These are phyloP conservation scores for Fusarium pseudograminearum DNA, from an alignment of 2,329 filamentous ascomycete genomes.

Conservation along the genomic window DNA sequence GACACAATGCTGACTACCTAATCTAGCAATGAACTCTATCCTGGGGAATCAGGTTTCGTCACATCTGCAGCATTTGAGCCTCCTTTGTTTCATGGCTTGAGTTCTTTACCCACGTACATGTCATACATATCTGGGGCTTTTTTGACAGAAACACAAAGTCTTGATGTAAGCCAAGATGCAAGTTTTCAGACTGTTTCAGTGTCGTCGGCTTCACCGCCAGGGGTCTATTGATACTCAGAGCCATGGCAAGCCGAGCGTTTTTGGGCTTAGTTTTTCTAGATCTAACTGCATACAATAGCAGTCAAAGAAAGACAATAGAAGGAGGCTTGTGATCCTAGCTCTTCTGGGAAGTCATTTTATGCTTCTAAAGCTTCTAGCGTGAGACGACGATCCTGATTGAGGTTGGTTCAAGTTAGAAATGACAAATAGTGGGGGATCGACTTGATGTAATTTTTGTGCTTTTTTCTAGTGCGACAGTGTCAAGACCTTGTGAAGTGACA, in stretches of 20 bases:
- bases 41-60: not conserved
- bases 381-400: slow-evolving; percentile 25
- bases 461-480: not conserved
- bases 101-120: not conserved
- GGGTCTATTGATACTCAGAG: not conserved
- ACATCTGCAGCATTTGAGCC: not conserved
- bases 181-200: slow-evolving; percentile 2
- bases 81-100: slow-evolving; percentile 3
- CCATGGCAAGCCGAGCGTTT: not conserved
- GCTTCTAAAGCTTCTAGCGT: slow-evolving; percentile 45
- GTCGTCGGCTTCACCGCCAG: slow-evolving; percentile 17
- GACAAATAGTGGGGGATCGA: slow-evolving; percentile 30
- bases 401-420: slow-evolving; percentile 4
- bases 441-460: not conserved
- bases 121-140: not conserved
- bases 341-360: slow-evolving; percentile 23
- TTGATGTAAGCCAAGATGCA: slow-evolving; percentile 20
- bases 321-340: slow-evolving; percentile 16
- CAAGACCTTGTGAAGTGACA: not conserved
- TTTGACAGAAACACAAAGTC: not conserved
- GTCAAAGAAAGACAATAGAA: not conserved
- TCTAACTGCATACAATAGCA: slow-evolving; percentile 2
- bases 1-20: not conserved
- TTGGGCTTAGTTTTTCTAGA: not conserved
- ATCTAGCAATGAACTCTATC: not conserved